Percentiles rank a stretch among this genome's conserved stretches.
Evolutionary conservation across 2,329 filamentous ascomycete genomes (phyloP).

Genomic region (Pseudogymnoascus verrucosus): DNA sequence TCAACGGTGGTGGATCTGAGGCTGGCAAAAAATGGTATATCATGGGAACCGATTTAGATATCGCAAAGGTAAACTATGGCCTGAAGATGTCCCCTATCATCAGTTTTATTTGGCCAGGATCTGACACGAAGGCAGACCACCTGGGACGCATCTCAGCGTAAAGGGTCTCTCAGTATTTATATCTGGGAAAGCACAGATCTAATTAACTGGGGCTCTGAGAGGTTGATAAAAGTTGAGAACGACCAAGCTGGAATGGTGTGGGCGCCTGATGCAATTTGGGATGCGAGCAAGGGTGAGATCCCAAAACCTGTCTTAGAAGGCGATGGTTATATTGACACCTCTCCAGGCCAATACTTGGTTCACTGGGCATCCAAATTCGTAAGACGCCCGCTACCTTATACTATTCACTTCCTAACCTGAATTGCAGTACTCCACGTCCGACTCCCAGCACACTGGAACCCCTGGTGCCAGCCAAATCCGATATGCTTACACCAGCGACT

Average conservation of each 20-base stretch:
- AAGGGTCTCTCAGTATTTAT: constrained; percentile 43
- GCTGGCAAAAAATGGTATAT: constrained; percentile 47
- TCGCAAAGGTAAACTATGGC: constrained; percentile 31
- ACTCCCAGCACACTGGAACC: constrained; percentile 40
- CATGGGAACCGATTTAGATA: constrained; percentile 46
- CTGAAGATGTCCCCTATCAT: neutral
- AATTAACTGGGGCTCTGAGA: constrained; percentile 40
- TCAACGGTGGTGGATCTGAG: constrained; percentile 38
- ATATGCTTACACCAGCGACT: constrained; percentile 48
- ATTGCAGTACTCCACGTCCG: constrained; percentile 37
- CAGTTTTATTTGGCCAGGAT: neutral
- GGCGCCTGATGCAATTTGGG: constrained; percentile 49
- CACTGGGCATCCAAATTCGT: constrained; percentile 42
- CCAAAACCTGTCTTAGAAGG: neutral
- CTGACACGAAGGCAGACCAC: constrained; percentile 32
- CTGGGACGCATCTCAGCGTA: constrained; percentile 45
- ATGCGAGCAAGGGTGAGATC: constrained; percentile 33
- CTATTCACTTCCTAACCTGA: neutral
- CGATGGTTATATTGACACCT: constrained; percentile 10
- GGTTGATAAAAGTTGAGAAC: constrained; percentile 43
- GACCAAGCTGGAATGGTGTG: constrained; percentile 50
- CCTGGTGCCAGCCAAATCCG: constrained; percentile 39
- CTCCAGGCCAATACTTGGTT: constrained; percentile 35
- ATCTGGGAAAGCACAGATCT: constrained; percentile 48
- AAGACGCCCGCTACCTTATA: constrained; percentile 13